phyloP scores from a whole-genome alignment of 192 early-diverging fungal species.

The Diversispora epigaea region DNA sequence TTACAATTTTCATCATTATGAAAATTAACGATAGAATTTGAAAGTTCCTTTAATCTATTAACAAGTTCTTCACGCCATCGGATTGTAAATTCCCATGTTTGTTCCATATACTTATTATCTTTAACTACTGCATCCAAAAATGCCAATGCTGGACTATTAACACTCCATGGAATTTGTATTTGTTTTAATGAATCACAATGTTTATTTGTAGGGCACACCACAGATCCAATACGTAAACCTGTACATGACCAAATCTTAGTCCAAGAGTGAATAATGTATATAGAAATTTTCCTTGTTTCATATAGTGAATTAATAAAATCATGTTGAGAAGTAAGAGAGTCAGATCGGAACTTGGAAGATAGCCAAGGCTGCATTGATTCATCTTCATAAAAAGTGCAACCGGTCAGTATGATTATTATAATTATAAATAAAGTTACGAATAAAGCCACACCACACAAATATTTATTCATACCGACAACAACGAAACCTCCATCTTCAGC shows the following conservation, averaged over 20 bases:
- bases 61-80: conserved; percentile 62
- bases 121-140: conserved; percentile 78
- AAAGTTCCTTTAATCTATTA: conserved; percentile 40
- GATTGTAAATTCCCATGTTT: conserved; percentile 78
- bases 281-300: conserved; percentile 63
- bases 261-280: conserved; percentile 92
- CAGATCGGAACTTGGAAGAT: conserved; percentile 72
- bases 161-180: conserved; percentile 90
- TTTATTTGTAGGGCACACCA: conserved; percentile 77
- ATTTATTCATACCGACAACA: conserved; percentile 68
- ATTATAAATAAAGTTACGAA: background rate
- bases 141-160: conserved; percentile 82
- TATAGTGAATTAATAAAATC: conserved; percentile 64
- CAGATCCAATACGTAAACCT: conserved; percentile 82
- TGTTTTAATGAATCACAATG: conserved; percentile 75
- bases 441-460: background rate
- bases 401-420: background rate
- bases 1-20: conserved; percentile 15
- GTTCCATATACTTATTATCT: conserved; percentile 66
- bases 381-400: conserved; percentile 47
- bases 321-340: conserved; percentile 78
- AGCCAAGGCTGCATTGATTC: conserved; percentile 97
- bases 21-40: background rate
- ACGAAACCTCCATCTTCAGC: conserved; percentile 76
- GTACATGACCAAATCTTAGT: conserved; percentile 94